Evolutionary conservation across 805 yeast species (phyloP), one percentile per base, ranked within the genome.

Genomic region (Saturnispora serradocipensis): DNA sequence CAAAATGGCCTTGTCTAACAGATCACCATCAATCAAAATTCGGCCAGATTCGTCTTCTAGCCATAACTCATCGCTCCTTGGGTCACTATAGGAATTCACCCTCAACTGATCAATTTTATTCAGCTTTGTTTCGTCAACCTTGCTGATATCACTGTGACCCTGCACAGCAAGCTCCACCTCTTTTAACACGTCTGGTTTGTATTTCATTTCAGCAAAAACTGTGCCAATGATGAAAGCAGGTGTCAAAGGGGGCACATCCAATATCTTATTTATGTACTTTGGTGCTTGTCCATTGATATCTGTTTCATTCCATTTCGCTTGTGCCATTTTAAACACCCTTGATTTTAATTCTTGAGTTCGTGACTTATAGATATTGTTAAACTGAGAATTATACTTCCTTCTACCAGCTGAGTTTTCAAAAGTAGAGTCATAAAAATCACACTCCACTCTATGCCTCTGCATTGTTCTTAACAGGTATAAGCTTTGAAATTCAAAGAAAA

Each of bases 41-140:
- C 99, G 73, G 3, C 99, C 99, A 51, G 89, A 81, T 61, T 89
- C 97, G 67, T 93, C 99, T 65, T 93, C 98, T 35, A 93, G 64
- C 83, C 82, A 80, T 27, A 86, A 61, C 56, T 74, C 77, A 61
- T 83, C 87, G 15, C 77, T 65, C 30, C 69, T 74, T 0, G 80
- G 76, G 57, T 80, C 84, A 8, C 74, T 69, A 54, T 84, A 84
- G 28, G 80, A 65, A 6, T 70, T 60, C 48, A 66, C 52, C 63
- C 73, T 61, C 64, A 16, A 64, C 51, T 22, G 59, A 54, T 46
- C 54, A 53, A 34, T 24, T 27, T 18, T 46, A 10, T 47, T 24
- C 11, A 50, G 44, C 1, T 49, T 44, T 4, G 40, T 15, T 50
- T 67, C 40, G 2, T 65, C 47, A 22, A 46, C 44, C 15, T 46